Percentiles rank a stretch among this genome's conserved stretches.
Evolutionary conservation across 768 basidiomycete genomes (phyloP).

Genomic region (Glaciozyma antarctica): DNA sequence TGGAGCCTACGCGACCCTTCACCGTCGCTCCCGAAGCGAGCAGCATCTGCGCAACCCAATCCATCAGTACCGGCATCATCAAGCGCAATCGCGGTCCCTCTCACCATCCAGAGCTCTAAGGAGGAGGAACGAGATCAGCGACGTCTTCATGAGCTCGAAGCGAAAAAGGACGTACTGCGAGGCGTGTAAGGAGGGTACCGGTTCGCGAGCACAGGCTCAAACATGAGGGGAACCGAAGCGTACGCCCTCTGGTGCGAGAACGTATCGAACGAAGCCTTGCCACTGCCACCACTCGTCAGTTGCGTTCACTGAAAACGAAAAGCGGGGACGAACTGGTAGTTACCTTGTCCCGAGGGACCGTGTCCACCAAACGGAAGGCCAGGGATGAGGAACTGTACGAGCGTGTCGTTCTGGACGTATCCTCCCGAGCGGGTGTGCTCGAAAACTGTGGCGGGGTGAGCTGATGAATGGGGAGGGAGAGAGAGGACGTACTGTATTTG

Average conservation of each 20-base stretch:
- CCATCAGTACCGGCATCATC: too few relatives aligned
- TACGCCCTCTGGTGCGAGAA: slow-evolving; percentile 26
- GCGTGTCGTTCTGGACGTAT: slow-evolving; percentile 59
- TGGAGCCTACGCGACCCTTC: too few relatives aligned
- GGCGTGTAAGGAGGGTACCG: too few relatives aligned
- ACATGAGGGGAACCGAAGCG: not conserved
- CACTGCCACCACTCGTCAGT: not conserved
- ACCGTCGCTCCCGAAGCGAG: too few relatives aligned
- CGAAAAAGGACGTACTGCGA: too few relatives aligned
- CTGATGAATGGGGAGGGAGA: not conserved
- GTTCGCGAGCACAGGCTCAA: too few relatives aligned
- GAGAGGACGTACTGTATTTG: slow-evolving; percentile 48
- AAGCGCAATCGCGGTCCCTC: too few relatives aligned
- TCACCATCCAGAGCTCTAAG: too few relatives aligned
- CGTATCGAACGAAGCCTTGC: slow-evolving; percentile 13
- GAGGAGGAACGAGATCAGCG: too few relatives aligned
- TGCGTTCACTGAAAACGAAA: not conserved
- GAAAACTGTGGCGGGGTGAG: slow-evolving; percentile 46
- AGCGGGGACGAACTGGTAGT: slow-evolving; percentile 48
- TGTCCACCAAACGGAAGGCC: slow-evolving; percentile 67
- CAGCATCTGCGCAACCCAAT: too few relatives aligned
- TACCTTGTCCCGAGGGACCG: slow-evolving; percentile 51
- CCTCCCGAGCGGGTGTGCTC: slow-evolving; percentile 63
- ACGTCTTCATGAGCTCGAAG: too few relatives aligned
- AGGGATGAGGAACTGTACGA: slow-evolving; percentile 47